Evolutionary conservation across 495 filamentous ascomycete genomes (phyloP), one percentile per base, ranked within the genome.

Genomic region (Collariella sp.): DNA sequence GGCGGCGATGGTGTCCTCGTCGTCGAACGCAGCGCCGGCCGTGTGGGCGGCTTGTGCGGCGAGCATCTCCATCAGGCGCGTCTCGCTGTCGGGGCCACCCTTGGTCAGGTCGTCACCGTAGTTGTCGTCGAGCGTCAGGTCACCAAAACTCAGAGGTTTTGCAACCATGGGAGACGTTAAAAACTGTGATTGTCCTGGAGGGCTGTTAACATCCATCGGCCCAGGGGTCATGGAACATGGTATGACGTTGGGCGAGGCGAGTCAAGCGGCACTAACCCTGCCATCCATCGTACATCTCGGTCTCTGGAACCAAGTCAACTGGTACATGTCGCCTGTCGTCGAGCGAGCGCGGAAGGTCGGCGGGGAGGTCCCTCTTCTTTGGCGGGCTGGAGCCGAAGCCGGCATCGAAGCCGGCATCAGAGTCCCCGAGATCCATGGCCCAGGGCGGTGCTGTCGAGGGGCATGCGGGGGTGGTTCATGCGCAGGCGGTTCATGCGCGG

Each of bases 241-340:
- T 40, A 58, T 55, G 60, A 59, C 52, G 49, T 56, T 46, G 33
- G 44, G 35, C 26, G 40, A 5, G 19, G 40, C 46, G 65, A 48
- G 22, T 16, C 13, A 53, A 41, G 43, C 35, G 35, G 16, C 34
- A 67, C 74, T 33, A 67, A 96, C 91, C 91, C 84, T 96, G 89
- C 93, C 93, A 98, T 54, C 88, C 94, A 79, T 98, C 93, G 67
- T 97, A 97, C 75, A 96, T 87, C 78, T 97, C 91, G 22, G 89
- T 95, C 75, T 96, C 91, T 7, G 78, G 79, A 23, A 86, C 77
- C 56, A 74, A 66, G 31, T 76, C 70, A 33, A 69, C 69, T 12
- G 72, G 72, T 5, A 78, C 72, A 51, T 77, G 81, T 66, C 84
- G 82, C 49, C 91, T 79, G 71, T 97, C 94, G 62, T 97, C 86